Conservation (phyloP, 441 rosid genomes). For the Brassica hybrid region DNA sequence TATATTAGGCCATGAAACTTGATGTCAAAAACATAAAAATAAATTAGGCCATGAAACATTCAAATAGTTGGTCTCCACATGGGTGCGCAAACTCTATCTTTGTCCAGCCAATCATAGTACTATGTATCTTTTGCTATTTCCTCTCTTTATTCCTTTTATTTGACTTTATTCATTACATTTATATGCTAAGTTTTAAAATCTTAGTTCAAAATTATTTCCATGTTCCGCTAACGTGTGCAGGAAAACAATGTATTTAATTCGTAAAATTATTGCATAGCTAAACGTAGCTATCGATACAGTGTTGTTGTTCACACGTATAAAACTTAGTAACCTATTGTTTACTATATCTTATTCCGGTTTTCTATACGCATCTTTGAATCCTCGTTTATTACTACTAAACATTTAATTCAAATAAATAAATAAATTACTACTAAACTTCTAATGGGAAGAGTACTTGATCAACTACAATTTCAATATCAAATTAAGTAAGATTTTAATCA, state of each 20-base stretch:
- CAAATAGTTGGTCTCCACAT: slow-evolving; percentile 45
- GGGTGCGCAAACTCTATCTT: slow-evolving; percentile 43
- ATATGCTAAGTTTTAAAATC: not conserved
- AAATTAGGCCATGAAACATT: slow-evolving; percentile 36
- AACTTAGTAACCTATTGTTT: not conserved
- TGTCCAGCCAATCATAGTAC: slow-evolving; percentile 40
- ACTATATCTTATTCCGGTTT: slow-evolving; percentile 9
- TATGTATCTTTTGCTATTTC: slow-evolving; percentile 23
- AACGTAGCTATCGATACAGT: slow-evolving; percentile 1
- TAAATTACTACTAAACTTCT: not conserved
- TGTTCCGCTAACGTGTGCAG: slow-evolving; percentile 9
- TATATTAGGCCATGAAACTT: not conserved
- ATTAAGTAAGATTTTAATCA: not conserved
- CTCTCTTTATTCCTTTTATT: slow-evolving; percentile 18
- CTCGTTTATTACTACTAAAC: slow-evolving; percentile 1
- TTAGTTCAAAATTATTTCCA: not conserved
- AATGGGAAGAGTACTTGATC: slow-evolving; percentile 30
- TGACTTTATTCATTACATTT: not conserved
- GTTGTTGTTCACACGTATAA: slow-evolving; percentile 40
- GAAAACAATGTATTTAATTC: slow-evolving; percentile 11
- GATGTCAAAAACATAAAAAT: not conserved
- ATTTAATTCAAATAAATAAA: not conserved
- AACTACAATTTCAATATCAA: slow-evolving; percentile 6
- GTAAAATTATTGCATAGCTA: not conserved
- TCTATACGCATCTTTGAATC: slow-evolving; percentile 21